Evolutionary conservation across 1,284 basidiomycete species (phyloP), one percentile per base, ranked within the genome.

Genomic region (Tilletia setariae): DNA sequence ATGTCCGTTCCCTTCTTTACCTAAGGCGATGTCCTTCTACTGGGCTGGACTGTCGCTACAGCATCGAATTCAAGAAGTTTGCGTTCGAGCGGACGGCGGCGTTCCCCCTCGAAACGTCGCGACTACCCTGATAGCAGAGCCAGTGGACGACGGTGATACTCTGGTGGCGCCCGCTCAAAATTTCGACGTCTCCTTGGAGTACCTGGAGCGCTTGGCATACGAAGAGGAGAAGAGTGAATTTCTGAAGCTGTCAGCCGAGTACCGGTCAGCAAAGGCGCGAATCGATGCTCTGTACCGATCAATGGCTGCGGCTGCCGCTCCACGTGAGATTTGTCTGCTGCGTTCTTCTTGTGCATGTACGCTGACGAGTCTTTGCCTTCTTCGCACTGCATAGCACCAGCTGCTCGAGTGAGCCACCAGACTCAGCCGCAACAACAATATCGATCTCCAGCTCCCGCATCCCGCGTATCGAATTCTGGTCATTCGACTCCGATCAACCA

Each of bases 161-260:
- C 25, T 61, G 11, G 56, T 40, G 6, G 56, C 56, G 15, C 56
- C 56, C 15, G 56, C 56, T 7, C 30, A 61, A 9, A 61, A 61
- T 30, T 61, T 30, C 56, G 35, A 61, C 30, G n/a, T 61, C n/a
- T 32, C 25, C 28, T 69, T 75, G 51, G 77, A 79, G 69, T 72
- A 75, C 23, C 69, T 77, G 21, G 77, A 79, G 62, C 70, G 77
- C 4, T 70, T 77, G 19, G 73, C 74, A 7, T 77, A 79, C 68
- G 74, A 73, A 42, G 75, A 79, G 56, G 77, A 79, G 47, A 66
- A 74, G 30, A 68, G 70, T 16, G 49, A 72, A 4, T 71, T 74
- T 40, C 69, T 75, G 25, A 72, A 70, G 25, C 66, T 74, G 62
- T 73, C 76, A 13, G 72, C 73, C 23, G 63, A 77, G 65, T 74